Evolutionary conservation across 192 early-diverging fungal genomes (phyloP), one percentile per base, ranked within the genome.

Genomic region (Chytriomyces confervae): DNA sequence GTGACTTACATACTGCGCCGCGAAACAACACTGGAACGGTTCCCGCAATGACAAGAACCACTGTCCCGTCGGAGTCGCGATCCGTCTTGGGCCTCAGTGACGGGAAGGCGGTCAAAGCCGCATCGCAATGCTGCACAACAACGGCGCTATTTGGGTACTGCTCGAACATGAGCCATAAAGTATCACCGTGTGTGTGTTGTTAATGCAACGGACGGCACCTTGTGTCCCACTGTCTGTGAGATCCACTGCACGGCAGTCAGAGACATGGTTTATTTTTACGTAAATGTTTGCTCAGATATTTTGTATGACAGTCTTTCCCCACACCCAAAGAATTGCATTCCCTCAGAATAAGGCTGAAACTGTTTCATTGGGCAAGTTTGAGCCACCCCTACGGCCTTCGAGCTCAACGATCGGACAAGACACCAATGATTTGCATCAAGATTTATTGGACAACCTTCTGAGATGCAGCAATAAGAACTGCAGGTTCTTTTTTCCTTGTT

Each of bases 11-110:
- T 5, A 74, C 72, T 11, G 84, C 2, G 23, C 90, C 91, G 60
- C 91, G 89, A 77, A 93, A 98, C 16, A 88, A 87, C 47, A 98
- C 94, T 3, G 95, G 95, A 7, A 97, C 77, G 0, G 95, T 97
- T 29, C 97, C 97, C 69, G 93, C 88, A 27, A 98, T 84, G 77
- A 92, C 95, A 27, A 98, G 86, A 0, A 96, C 82, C 23, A 91
- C 85, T 77, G 91, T 85, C 7, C 80, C 76, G 74, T 82, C 50
- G 79, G 86, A 92, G 77, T 91, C 93, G 47, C 83, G 85, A 61
- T 94, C 92, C 61, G 88, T 87, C 79, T 93, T 92, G 27, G 89
- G 89, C 43, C 85, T 83, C 47, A 92, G 83, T 36, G 89, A 85
- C 51, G 80, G 80, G 78, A 86, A 90, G 46, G 84, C 83, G 72